Percentiles rank a stretch among this genome's conserved stretches.
These are phyloP conservation scores for Xerophyta viscosa DNA, from an alignment of 106 monocot genomes.

Conservation along the genomic window DNA sequence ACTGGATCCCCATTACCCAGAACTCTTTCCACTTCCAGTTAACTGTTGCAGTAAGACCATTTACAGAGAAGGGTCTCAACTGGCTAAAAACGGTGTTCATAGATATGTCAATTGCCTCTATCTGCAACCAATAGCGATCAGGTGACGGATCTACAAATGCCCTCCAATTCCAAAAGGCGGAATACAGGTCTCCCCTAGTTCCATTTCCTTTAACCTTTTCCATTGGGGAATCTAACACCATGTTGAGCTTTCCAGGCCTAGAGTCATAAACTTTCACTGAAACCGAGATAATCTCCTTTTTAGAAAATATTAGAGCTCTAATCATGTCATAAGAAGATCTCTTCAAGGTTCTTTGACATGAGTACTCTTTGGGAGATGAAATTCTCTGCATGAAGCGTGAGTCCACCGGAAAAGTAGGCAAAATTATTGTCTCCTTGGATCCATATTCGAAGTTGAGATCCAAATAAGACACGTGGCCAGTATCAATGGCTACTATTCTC, in stretches of 20 bases:
- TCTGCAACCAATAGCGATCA: slow-evolving; percentile 73
- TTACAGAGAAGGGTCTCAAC: slow-evolving; percentile 81
- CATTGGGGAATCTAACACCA: slow-evolving; percentile 74
- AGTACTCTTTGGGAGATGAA: slow-evolving; percentile 44
- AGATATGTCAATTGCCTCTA: slow-evolving; percentile 69
- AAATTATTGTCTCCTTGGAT: slow-evolving; percentile 52
- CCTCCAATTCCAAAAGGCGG: slow-evolving; percentile 79
- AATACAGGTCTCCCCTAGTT: slow-evolving; percentile 63
- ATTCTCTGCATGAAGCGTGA: slow-evolving; percentile 84
- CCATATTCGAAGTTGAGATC: slow-evolving; percentile 61
- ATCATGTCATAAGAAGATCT: slow-evolving; percentile 43
- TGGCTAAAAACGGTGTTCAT: slow-evolving; percentile 51
- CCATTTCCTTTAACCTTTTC: slow-evolving; percentile 37
- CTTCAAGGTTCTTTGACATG: slow-evolving; percentile 29
- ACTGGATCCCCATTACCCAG: slow-evolving; percentile 80
- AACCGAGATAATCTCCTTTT: slow-evolving; percentile 40
- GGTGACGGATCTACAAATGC: slow-evolving; percentile 82
- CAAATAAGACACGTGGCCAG: slow-evolving; percentile 75
- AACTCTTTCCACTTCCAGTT: slow-evolving; percentile 92
- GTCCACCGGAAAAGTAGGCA: slow-evolving; percentile 87
- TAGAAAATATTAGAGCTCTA: slow-evolving; percentile 82
- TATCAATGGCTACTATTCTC: slow-evolving; percentile 81
- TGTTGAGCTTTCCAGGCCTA: slow-evolving; percentile 35
- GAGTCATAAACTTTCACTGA: slow-evolving; percentile 74
- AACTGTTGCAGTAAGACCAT: slow-evolving; percentile 53